Evolutionary conservation across 1,139 yeast species (phyloP).

Genomic region (Saccharomycopsis crataegensis): DNA sequence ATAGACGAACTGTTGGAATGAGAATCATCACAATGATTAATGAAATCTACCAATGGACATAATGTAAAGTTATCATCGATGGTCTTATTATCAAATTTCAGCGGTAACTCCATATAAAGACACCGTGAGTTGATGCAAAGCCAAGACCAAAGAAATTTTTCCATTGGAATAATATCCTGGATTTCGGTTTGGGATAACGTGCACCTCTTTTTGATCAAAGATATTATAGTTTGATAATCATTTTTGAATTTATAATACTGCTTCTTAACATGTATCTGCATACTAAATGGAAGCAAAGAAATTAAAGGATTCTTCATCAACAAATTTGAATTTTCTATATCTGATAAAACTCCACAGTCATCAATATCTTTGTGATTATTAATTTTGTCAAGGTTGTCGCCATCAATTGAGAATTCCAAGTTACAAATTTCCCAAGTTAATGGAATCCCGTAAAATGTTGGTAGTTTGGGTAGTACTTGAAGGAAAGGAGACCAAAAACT

Average conservation of each 20-base stretch:
- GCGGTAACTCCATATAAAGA: slow-evolving; percentile 64
- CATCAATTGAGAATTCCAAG: not conserved
- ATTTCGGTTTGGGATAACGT: not conserved
- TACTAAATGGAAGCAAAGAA: not conserved
- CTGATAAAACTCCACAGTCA: no score
- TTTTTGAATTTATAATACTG: slow-evolving; percentile 6
- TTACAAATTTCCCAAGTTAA: slow-evolving; percentile 4
- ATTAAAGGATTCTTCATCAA: not conserved
- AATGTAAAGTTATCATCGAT: slow-evolving; percentile 67
- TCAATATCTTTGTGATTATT: not conserved
- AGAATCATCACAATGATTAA: slow-evolving; percentile 56
- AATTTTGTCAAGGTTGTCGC: not conserved
- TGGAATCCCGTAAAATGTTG: slow-evolving; percentile 2
- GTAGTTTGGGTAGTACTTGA: slow-evolving; percentile 2
- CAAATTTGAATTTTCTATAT: no score
- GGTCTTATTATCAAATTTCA: slow-evolving; percentile 29
- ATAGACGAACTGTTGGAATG: slow-evolving; percentile 37
- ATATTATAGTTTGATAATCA: slow-evolving; percentile 7
- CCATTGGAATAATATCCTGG: slow-evolving; percentile 15
- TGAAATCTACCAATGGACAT: slow-evolving; percentile 87
- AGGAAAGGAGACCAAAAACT: slow-evolving; percentile 12
- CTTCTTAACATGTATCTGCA: slow-evolving; percentile 1
- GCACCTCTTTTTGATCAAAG: no score
- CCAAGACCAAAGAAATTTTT: slow-evolving; percentile 62
- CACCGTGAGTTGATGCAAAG: slow-evolving; percentile 88